Percentiles rank a stretch among this genome's conserved stretches.
phyloP scores from a whole-genome alignment of 2,329 filamentous ascomycete genomes.

The Fusarium sp. region DNA sequence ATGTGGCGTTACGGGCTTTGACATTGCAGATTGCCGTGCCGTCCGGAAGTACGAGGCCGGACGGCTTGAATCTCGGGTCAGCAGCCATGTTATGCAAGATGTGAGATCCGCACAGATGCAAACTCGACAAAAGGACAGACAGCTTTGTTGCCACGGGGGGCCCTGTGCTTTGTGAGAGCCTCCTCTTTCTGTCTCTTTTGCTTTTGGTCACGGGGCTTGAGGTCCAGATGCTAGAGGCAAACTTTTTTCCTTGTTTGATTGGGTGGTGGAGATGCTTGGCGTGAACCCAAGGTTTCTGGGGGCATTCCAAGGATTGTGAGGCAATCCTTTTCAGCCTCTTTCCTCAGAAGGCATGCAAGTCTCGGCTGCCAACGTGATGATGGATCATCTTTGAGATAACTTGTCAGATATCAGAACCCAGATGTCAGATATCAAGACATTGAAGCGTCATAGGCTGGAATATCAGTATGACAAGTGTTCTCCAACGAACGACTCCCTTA shows the following conservation, averaged over 20 bases:
- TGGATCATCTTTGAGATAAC: conserved; percentile 4
- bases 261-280: background rate
- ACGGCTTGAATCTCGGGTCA: background rate
- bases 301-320: conserved; percentile 20
- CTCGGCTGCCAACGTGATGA: conserved; percentile 25
- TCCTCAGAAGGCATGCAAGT: conserved; percentile 20
- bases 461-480: background rate
- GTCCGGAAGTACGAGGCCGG: conserved; percentile 1
- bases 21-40: background rate
- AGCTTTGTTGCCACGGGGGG: background rate
- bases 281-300: background rate
- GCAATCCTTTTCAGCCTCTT: background rate
- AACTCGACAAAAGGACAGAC: background rate
- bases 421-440: background rate
- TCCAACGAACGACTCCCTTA: conserved; percentile 10
- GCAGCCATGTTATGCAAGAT: background rate
- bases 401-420: background rate
- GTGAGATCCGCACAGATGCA: conserved; percentile 5
- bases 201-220: background rate
- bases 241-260: conserved; percentile 1
- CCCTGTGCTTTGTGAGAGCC: background rate
- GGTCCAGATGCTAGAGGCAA: background rate
- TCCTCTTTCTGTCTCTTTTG: background rate
- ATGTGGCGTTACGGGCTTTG: background rate
- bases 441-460: conserved; percentile 2